Conservation (phyloP, 352 stramenopile species). For the Phytophthora gonapodyides region DNA sequence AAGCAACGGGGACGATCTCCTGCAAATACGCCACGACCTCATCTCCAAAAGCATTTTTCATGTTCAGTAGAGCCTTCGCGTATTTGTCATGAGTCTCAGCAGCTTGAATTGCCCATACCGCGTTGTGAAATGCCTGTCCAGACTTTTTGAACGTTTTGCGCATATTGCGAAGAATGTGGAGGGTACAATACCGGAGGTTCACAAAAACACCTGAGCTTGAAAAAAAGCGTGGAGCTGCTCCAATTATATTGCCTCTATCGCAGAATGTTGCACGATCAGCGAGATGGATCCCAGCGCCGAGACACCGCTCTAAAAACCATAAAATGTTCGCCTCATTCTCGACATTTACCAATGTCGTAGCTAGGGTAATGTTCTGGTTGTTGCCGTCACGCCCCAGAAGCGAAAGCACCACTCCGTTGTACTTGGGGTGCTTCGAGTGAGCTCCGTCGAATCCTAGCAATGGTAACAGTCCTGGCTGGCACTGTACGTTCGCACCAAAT, state of each 20-base stretch:
- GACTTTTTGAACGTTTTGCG: not conserved
- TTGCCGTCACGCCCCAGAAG: constrained; percentile 8
- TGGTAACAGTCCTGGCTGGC: not conserved
- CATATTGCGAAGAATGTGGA: constrained; percentile 1
- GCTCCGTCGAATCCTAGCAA: constrained; percentile 16
- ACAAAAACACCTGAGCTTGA: not conserved
- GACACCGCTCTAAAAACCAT: constrained; percentile 10
- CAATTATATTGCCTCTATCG: constrained; percentile 5
- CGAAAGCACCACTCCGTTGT: constrained; percentile 3
- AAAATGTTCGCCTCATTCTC: constrained; percentile 7
- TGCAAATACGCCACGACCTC: not conserved
- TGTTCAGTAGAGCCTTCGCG: not conserved
- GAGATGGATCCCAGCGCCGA: constrained; percentile 1
- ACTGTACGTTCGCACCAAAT: not conserved
- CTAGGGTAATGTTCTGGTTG: constrained; percentile 4
- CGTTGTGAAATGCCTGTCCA: not conserved
- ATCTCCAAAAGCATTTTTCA: not conserved
- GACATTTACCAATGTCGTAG: constrained; percentile 1
- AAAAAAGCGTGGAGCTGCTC: not conserved
- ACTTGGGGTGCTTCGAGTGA: constrained; percentile 18
- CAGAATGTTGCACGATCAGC: not conserved
- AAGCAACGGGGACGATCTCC: not conserved
- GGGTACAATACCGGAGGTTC: not conserved
- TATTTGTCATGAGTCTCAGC: not conserved
- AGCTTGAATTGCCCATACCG: not conserved